phyloP scores from a whole-genome alignment of 2,329 filamentous ascomycete genomes.

The Xylaria sp. region DNA sequence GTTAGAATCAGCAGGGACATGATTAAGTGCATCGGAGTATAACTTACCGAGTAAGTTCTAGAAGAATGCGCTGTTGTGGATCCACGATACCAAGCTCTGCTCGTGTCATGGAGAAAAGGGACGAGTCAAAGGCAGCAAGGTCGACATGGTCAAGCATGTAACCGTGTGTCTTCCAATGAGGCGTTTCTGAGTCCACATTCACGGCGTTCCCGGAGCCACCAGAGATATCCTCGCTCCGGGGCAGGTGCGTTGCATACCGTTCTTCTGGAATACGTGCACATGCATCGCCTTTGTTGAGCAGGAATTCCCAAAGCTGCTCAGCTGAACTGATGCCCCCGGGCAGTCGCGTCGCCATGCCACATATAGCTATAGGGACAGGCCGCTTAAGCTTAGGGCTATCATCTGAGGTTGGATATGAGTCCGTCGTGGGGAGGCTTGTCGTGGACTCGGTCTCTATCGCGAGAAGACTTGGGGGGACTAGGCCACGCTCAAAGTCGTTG shows the following conservation, averaged over 20 bases:
- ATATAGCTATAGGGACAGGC: slow-evolving; percentile 23
- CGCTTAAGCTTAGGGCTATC: background rate
- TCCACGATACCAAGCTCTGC: slow-evolving; percentile 31
- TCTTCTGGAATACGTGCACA: slow-evolving; percentile 2
- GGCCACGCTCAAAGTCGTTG: background rate
- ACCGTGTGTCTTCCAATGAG: slow-evolving; percentile 8
- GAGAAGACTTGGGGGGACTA: background rate
- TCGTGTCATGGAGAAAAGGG: slow-evolving; percentile 21
- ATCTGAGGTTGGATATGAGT: background rate
- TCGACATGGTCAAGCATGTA: slow-evolving; percentile 18
- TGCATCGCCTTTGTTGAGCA: slow-evolving; percentile 22
- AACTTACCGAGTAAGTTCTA: slow-evolving; percentile 32
- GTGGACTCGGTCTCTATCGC: background rate
- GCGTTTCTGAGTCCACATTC: background rate
- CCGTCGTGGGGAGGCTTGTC: slow-evolving; percentile 1
- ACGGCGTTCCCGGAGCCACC: background rate
- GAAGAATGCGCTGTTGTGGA: slow-evolving; percentile 34
- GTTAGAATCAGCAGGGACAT: slow-evolving; percentile 15
- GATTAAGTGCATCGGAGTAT: background rate
- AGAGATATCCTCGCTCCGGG: background rate
- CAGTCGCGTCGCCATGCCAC: slow-evolving; percentile 23
- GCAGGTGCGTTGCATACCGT: background rate
- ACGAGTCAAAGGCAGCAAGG: slow-evolving; percentile 19
- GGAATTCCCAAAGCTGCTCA: slow-evolving; percentile 22
- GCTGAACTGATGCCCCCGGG: slow-evolving; percentile 16